Evolutionary conservation across 495 filamentous ascomycete genomes (phyloP).

Genomic region (Aspergillus ostianus): DNA sequence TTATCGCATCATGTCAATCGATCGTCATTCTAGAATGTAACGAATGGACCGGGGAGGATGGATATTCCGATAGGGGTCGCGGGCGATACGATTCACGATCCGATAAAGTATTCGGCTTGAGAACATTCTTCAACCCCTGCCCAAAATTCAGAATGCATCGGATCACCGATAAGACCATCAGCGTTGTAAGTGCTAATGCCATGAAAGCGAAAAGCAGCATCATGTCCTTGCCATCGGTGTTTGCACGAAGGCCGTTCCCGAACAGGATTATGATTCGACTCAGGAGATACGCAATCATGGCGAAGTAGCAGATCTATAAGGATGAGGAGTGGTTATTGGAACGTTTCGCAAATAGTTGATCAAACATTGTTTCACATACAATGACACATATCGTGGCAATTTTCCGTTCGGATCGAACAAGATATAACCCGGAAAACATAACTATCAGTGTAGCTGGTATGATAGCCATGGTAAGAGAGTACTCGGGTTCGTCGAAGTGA

Average conservation of each 20-base stretch:
- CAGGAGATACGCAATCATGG: conserved; percentile 18
- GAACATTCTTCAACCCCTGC: conserved; percentile 2
- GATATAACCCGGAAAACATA: conserved; percentile 17
- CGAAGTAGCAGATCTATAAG: conserved; percentile 13
- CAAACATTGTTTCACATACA: conserved; percentile 9
- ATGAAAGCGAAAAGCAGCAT: conserved; percentile 23
- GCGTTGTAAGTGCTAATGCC: conserved; percentile 10
- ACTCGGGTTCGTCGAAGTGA: conserved; percentile 26
- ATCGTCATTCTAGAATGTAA: too few species aligned
- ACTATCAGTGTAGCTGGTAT: conserved; percentile 19
- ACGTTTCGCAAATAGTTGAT: too few species aligned
- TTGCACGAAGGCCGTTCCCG: conserved; percentile 6
- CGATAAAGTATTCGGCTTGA: not conserved
- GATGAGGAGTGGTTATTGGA: not conserved
- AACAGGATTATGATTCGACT: conserved; percentile 21
- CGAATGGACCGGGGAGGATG: too few species aligned
- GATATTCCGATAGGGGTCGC: too few species aligned
- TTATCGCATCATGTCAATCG: too few species aligned
- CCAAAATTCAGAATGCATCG: conserved; percentile 18
- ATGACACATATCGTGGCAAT: conserved; percentile 11
- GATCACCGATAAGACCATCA: conserved; percentile 15
- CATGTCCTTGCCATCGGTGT: conserved; percentile 19
- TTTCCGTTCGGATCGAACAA: conserved; percentile 17
- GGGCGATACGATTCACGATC: not conserved
- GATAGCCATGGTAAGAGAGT: conserved; percentile 20